phyloP scores from a whole-genome alignment of 345 rosid species.

The Lepidium sativum region DNA sequence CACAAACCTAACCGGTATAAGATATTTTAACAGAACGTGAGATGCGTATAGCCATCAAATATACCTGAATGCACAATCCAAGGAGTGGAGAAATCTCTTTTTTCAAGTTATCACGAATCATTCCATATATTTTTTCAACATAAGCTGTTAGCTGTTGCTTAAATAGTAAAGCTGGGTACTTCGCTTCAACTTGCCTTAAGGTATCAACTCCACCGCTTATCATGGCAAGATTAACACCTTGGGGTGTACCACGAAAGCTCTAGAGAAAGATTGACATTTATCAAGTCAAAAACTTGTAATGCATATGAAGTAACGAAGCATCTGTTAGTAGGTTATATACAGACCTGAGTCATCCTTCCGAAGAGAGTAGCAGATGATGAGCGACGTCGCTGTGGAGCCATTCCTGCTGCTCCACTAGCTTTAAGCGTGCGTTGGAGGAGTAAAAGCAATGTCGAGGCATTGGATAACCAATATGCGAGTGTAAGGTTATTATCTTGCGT shows the following conservation, averaged over 20 bases:
- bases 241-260: slow-evolving; percentile 94
- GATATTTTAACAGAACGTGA: too few species aligned
- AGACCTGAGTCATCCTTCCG: slow-evolving; percentile 85
- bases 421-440: slow-evolving; percentile 85
- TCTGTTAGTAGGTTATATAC: too few species aligned
- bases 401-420: slow-evolving; percentile 95
- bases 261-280: too few species aligned
- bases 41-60: too few species aligned
- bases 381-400: slow-evolving; percentile 94
- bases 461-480: slow-evolving; percentile 92
- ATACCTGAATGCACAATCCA: slow-evolving; percentile 92
- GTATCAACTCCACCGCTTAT: slow-evolving; percentile 62
- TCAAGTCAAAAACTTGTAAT: too few species aligned
- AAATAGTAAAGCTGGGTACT: slow-evolving; percentile 91
- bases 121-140: slow-evolving; percentile 91
- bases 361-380: slow-evolving; percentile 90
- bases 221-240: slow-evolving; percentile 68
- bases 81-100: slow-evolving; percentile 93
- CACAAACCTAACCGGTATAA: too few species aligned
- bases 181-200: slow-evolving; percentile 89
- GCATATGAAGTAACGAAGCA: too few species aligned
- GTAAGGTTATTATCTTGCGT: slow-evolving; percentile 78
- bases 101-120: slow-evolving; percentile 91
- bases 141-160: slow-evolving; percentile 96
- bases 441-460: slow-evolving; percentile 84